Percentiles rank a stretch among this genome's conserved stretches.
Evolutionary conservation across 2,329 filamentous ascomycete genomes (phyloP).

Genomic region (Microdochium nivale): DNA sequence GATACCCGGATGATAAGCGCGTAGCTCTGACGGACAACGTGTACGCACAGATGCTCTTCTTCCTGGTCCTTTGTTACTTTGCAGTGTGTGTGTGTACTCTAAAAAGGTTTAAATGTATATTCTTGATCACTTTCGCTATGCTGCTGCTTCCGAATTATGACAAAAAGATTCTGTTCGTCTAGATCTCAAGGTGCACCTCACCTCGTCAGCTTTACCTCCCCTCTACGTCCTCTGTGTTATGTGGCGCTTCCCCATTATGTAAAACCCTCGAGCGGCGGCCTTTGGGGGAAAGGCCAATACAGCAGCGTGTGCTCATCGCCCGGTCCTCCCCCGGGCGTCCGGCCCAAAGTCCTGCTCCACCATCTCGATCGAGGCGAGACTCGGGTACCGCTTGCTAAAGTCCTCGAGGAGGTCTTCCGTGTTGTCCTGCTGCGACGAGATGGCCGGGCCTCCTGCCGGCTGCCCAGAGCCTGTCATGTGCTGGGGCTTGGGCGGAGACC

Average conservation of each 20-base stretch:
- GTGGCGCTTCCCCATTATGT: no score
- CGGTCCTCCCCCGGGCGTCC: slow-evolving; percentile 18
- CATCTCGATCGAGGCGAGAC: slow-evolving; percentile 77
- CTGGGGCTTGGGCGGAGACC: slow-evolving; percentile 35
- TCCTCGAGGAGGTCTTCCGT: slow-evolving; percentile 58
- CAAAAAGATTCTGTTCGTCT: no score
- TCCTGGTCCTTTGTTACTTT: no score
- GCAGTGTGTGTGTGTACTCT: no score
- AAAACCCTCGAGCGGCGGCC: no score
- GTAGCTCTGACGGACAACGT: no score
- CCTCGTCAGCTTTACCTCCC: neutral
- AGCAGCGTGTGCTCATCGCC: slow-evolving; percentile 3
- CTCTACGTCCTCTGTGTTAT: no score
- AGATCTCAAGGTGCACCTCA: neutral
- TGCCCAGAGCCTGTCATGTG: slow-evolving; percentile 22
- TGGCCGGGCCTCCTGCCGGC: slow-evolving; percentile 24
- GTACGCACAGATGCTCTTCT: no score
- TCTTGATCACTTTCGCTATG: neutral
- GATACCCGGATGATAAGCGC: no score
- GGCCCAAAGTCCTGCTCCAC: slow-evolving; percentile 59
- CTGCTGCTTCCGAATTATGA: neutral
- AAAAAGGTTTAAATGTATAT: neutral
- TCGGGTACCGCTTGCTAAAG: slow-evolving; percentile 83
- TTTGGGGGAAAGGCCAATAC: no score
- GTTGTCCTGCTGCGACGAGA: slow-evolving; percentile 48